These are phyloP conservation scores for Colletotrichum tropicicola DNA, from an alignment of 2,329 filamentous ascomycete species.

Conservation along the genomic window DNA sequence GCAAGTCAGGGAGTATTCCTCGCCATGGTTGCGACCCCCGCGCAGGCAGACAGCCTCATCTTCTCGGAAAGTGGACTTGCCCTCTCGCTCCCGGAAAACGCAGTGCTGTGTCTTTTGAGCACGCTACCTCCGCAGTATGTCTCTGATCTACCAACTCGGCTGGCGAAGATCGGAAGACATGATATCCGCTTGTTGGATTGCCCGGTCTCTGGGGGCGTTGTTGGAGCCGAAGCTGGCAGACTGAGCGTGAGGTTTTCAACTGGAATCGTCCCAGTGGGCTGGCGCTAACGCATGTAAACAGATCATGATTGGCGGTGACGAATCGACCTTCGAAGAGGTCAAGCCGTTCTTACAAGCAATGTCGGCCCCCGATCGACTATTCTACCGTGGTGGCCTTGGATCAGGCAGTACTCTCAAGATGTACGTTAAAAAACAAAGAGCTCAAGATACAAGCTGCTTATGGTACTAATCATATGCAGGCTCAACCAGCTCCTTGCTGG, in stretches of 20 bases:
- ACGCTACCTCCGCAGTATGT: no score
- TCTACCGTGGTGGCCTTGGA: conserved; percentile 57
- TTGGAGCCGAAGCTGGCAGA: no score
- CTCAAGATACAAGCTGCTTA: conserved; percentile 34
- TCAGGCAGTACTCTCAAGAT: conserved; percentile 63
- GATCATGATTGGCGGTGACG: conserved; percentile 74
- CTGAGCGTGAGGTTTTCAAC: no score
- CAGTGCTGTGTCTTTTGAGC: no score
- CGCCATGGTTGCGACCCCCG: neutral
- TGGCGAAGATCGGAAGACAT: no score
- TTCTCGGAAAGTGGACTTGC: neutral
- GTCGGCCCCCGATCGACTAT: conserved; percentile 66
- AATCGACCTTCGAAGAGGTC: conserved; percentile 65
- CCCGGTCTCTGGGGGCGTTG: no score
- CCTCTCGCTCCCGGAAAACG: no score
- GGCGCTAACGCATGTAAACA: no score
- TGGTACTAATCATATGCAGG: neutral
- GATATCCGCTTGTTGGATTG: no score
- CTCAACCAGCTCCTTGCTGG: conserved; percentile 60
- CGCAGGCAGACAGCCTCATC: neutral
- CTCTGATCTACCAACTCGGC: no score
- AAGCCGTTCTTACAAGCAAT: conserved; percentile 56
- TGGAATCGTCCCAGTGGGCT: conserved; percentile 45
- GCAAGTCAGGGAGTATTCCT: neutral
- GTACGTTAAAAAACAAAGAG: no score